Evolutionary conservation across 1,139 yeast species (phyloP).

Genomic region (Saccharomycopsis hybrid): DNA sequence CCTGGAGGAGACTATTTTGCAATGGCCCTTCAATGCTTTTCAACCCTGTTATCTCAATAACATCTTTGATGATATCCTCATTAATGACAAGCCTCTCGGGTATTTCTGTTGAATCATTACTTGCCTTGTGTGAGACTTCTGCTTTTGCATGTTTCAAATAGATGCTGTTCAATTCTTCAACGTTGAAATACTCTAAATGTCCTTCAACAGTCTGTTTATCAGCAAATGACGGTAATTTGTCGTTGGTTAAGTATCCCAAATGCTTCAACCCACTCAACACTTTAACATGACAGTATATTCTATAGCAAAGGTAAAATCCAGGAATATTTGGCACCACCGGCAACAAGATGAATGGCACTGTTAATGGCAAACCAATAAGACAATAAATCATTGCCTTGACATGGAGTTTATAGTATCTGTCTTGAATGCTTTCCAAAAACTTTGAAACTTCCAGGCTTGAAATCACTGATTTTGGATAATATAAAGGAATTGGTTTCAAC

Average conservation of each 20-base stretch:
- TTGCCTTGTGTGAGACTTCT: conserved; percentile 19
- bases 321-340: conserved; percentile 97
- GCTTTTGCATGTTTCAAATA: conserved; percentile 21
- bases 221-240: neutral
- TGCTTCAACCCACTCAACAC: conserved; percentile 75
- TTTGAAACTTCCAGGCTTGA: conserved; percentile 24
- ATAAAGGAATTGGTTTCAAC: conserved; percentile 29
- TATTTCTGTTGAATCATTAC: conserved; percentile 4
- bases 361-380: conserved; percentile 63
- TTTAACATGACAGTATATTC: conserved; percentile 79
- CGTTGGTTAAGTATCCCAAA: conserved; percentile 42
- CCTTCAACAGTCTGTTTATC: conserved; percentile 9
- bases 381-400: conserved; percentile 40
- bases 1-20: conserved; percentile 14
- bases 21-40: conserved; percentile 37
- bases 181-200: conserved; percentile 23
- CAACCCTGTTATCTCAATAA: conserved; percentile 30
- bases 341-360: conserved; percentile 71
- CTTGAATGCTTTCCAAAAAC: conserved; percentile 29
- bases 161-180: conserved; percentile 23
- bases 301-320: conserved; percentile 76
- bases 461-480: conserved; percentile 26
- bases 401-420: conserved; percentile 37
- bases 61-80: conserved; percentile 29
- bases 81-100: conserved; percentile 27